Base-by-base conservation (phyloP, 2,329 filamentous ascomycete genomes). In the Nakataea oryzae region DNA sequence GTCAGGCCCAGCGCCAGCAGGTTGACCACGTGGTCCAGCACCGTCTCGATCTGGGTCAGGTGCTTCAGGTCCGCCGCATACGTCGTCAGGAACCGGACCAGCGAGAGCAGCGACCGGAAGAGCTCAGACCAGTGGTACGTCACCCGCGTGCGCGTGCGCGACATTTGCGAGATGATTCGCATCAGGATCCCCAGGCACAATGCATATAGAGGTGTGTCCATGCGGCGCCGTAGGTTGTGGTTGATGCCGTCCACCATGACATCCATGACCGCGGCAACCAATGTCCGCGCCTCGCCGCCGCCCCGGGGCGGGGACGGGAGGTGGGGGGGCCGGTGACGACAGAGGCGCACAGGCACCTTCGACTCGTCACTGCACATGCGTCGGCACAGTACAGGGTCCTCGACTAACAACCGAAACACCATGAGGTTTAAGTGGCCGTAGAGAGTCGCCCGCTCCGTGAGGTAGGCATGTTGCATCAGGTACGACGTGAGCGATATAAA, bases 111-210 rank as follows among this genome's bases (percentile, higher is more conserved):
- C 2, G 90, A 90, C 60, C 93, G 87, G 86, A 96, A 99, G 30
- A 99, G 83, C 69, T 97, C 93, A 1, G 91, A 87, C 95, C 95
- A 99, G 75, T 99, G 95, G 72, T 97, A 97, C 21, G 81, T 75
- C 24, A 97, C 80, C 41, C 95, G 88, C 34, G 88, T 92, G 69
- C 91, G 87, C 59, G 89, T 90, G 66, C 89, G 87, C 57, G 90
- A 91, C 54, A 97, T 83, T 71, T 93, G 90, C 8, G 91, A 91
- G 50, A 97, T 82, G 60, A 96, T 80, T 56, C 93, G 88, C 62
- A 96, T 81, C 66, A 96, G 81, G 64, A 96, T 89, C 21, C 90
- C 90, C 17, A 97, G 80, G 66, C 86, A 89, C 27, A 96, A 83
- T 27, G 86, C 89, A 71, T 97, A 97, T 41, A 97, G 82, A 47